Base-by-base conservation (phyloP, 768 basidiomycete genomes). In the Pulveroboletus sp. region DNA sequence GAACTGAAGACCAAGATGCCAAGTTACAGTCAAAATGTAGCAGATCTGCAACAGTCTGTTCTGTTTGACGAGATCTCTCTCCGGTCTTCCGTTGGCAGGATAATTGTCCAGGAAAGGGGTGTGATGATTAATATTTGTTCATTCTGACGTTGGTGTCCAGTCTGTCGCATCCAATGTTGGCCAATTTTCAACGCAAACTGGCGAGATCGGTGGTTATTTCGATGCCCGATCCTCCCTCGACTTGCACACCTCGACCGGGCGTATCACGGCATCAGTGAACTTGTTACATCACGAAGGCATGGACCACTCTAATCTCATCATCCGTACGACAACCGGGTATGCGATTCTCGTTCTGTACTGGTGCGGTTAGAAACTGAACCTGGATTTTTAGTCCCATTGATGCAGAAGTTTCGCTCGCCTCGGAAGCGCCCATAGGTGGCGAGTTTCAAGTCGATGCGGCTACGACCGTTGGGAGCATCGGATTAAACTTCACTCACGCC, bases 291-390 rank as follows among this genome's bases (percentile, higher is more conserved):
- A 54, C 9, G 51, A 63, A 27, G 43, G 57, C 50, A 43, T 46
- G 7, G 47, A 60, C 18, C 47, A 69, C 1, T 60, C 71, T 18
- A 52, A 55, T 10, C 53, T 79, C 50, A 36, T 39, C 8, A 58
- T 78, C 41, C 55, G 48, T 18, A 75, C 76, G 2, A 65, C 50
- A 26, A 79, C 81, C 49, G 71, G 69, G 79, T 78, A 57, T 32
- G 72, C 15, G 58, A 21, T 15, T 17, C 3, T 18, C 28, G 6
- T 53, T 30, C 15, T 18, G 5, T 27, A 14, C 10, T 3, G 12
- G 9, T 3, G 18, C 14, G 3, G 14, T 39, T 2, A 3, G 15
- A 45, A 30, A 6, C 49, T 56, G 39, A 66, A 37, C 35, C 17
- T 32, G 31, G 3, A 26, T 44, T 28, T 41, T 17, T 39, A 69